A percentile compares a stretch with the other conserved stretches of the same genome.
Evolutionary conservation across 495 filamentous ascomycete genomes (phyloP).

Genomic region (Xylaria bambusicola): DNA sequence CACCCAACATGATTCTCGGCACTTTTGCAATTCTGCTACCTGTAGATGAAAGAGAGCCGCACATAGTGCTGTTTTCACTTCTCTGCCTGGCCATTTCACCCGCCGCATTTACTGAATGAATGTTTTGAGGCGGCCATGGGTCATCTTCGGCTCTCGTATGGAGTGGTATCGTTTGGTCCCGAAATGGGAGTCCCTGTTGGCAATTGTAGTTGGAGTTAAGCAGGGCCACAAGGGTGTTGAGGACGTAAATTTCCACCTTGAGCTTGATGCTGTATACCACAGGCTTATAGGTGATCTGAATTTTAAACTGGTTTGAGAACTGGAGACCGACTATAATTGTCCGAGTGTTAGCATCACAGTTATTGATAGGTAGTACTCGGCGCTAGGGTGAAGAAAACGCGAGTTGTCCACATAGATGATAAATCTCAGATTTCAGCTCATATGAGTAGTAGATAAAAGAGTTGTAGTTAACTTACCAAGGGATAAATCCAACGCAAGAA

Average conservation of each 20-base stretch:
- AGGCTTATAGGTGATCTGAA: constrained; percentile 59
- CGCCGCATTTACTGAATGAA: neutral
- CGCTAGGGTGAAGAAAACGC: too few relatives aligned
- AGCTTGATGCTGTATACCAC: constrained; percentile 66
- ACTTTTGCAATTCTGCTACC: too few relatives aligned
- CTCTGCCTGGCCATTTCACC: neutral
- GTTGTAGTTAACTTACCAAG: constrained; percentile 33
- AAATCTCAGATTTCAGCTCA: neutral
- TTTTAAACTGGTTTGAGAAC: constrained; percentile 53
- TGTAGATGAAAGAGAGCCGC: neutral
- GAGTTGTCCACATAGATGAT: neutral
- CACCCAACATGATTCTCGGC: neutral
- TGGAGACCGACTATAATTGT: constrained; percentile 42
- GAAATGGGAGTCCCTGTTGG: neutral
- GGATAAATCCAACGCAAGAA: constrained; percentile 35
- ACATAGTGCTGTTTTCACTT: neutral
- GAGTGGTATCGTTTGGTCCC: neutral
- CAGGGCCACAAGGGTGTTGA: constrained; percentile 42
- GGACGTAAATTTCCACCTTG: constrained; percentile 63
- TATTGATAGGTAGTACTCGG: too few relatives aligned
- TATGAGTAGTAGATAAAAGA: too few relatives aligned
- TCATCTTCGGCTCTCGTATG: neutral
- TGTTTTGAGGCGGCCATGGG: neutral
- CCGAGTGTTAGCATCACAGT: constrained; percentile 26
- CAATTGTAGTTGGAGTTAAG: neutral